Evolutionary conservation across 495 filamentous ascomycete species (phyloP), one percentile per base, ranked within the genome.

Genomic region (Penicillium argentinense): DNA sequence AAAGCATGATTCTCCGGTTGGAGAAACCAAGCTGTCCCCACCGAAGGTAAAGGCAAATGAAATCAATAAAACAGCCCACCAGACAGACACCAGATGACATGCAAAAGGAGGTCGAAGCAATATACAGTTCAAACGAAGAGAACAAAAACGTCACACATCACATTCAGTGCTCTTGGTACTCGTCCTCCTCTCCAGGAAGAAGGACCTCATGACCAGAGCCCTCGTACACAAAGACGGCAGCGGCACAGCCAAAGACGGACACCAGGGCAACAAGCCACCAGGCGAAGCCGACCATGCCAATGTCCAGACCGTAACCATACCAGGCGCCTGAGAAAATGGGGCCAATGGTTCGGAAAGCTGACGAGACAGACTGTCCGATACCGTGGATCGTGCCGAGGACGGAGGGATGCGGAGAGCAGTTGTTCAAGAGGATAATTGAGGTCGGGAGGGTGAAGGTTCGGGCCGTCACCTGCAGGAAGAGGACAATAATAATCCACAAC

Each of bases 361-460:
- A 83, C 26, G 78, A 84, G 7, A 86, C 85, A 50, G 78, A 88
- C 67, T 91, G 85, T 8, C 82, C 89, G 16, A 92, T 76, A 4
- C 89, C 89, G 66, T 95, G 89, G 24, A 93, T 78, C 2, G 88
- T 90, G 1, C 88, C 87, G 8, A 95, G 74, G 5, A 92, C 87
- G 21, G 78, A 83, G 0, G 88, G 88, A 56, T 91, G 88, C 2
- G 89, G 88, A 34, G 82, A 85, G 67, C 84, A 86, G 61, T 95
- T 93, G 54, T 92, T 93, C 23, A 92, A 74, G 5, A 95, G 69
- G 44, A 95, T 92, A 2, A 84, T 83, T 16, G 84, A 81, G 11
- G 81, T 83, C 0, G 89, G 88, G 0, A 91, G 75, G 5, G 87
- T 86, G 67, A 95, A 92, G 0, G 88, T 93, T n/a, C 88, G 79